Evolutionary conservation across 257 asterid genomes (phyloP).

Genomic region (Gardenia jasminoides): DNA sequence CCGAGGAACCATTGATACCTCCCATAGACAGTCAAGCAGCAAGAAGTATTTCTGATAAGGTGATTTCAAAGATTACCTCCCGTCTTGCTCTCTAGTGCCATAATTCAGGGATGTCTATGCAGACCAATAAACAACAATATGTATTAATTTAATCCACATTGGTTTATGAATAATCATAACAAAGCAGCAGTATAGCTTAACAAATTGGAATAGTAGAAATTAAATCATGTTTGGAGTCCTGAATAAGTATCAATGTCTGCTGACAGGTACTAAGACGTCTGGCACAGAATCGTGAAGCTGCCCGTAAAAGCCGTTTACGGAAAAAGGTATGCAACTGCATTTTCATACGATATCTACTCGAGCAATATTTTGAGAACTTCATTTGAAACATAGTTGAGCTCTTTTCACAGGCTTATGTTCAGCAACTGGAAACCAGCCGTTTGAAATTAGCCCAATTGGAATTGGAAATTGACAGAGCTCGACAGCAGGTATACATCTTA

Average conservation of each 20-base stretch:
- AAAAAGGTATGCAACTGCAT: slow-evolving; percentile 58
- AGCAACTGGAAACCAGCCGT: slow-evolving; percentile 80
- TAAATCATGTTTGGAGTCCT: background rate
- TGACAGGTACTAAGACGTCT: slow-evolving; percentile 70
- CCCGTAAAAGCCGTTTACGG: slow-evolving; percentile 78
- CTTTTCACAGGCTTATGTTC: slow-evolving; percentile 76
- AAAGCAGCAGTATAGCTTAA: background rate
- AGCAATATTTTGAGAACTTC: background rate
- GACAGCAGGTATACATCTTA: slow-evolving; percentile 51
- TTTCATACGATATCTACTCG: background rate
- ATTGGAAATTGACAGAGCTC: slow-evolving; percentile 76
- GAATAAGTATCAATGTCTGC: background rate
- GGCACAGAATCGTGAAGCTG: slow-evolving; percentile 97
- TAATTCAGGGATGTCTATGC: background rate
- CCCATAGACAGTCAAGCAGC: slow-evolving; percentile 51
- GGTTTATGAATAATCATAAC: no score
- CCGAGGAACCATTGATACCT: slow-evolving; percentile 57
- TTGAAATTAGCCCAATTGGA: slow-evolving; percentile 90
- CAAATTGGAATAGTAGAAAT: background rate
- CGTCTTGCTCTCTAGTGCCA: background rate
- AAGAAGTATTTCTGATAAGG: slow-evolving; percentile 68
- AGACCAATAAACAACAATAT: background rate
- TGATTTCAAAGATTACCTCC: slow-evolving; percentile 10
- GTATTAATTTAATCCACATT: no score
- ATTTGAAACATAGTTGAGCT: slow-evolving; percentile 1